Evolutionary conservation across 2,329 filamentous ascomycete species (phyloP).

Genomic region (Ophiocordyceps camponoti-rufipedis): DNA sequence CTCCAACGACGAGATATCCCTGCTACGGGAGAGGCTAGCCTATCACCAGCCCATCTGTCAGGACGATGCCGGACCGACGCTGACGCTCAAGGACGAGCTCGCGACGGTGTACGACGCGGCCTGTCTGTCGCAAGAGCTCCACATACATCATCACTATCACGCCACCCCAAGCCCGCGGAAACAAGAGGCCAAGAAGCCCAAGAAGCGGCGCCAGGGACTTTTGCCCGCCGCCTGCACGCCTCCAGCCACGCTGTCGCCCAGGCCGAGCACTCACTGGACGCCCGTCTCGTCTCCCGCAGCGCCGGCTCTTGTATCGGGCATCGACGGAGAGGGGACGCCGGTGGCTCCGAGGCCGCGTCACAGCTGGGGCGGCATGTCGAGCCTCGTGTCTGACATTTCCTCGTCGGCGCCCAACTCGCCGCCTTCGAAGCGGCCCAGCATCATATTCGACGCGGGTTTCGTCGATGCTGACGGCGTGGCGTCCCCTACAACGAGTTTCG

Average conservation of each 20-base stretch:
- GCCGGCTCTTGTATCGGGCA: conserved; percentile 22
- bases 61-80: conserved; percentile 19
- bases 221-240: conserved; percentile 44
- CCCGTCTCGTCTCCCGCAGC: conserved; percentile 20
- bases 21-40: conserved; percentile 62
- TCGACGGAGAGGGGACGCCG: conserved; percentile 30
- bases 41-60: conserved; percentile 50
- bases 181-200: conserved; percentile 41
- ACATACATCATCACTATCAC: conserved; percentile 92
- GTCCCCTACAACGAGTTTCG: conserved; percentile 63
- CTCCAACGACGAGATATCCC: conserved; percentile 88
- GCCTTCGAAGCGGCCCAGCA: conserved; percentile 50
- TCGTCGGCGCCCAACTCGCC: conserved; percentile 74
- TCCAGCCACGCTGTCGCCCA: conserved; percentile 12
- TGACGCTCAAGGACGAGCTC: conserved; percentile 56
- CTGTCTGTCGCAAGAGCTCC: conserved; percentile 50
- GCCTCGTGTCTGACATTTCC: conserved; percentile 45
- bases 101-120: conserved; percentile 23
- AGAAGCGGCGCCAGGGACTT: conserved; percentile 54
- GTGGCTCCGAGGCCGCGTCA: conserved; percentile 22
- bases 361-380: conserved; percentile 30
- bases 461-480: conserved; percentile 48
- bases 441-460: conserved; percentile 58
- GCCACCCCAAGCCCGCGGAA: conserved; percentile 31
- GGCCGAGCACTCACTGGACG: conserved; percentile 20